A percentile compares a stretch with the other conserved stretches of the same genome.
Evolutionary conservation across 345 rosid genomes (phyloP).

Genomic region (Sapria himalayana): DNA sequence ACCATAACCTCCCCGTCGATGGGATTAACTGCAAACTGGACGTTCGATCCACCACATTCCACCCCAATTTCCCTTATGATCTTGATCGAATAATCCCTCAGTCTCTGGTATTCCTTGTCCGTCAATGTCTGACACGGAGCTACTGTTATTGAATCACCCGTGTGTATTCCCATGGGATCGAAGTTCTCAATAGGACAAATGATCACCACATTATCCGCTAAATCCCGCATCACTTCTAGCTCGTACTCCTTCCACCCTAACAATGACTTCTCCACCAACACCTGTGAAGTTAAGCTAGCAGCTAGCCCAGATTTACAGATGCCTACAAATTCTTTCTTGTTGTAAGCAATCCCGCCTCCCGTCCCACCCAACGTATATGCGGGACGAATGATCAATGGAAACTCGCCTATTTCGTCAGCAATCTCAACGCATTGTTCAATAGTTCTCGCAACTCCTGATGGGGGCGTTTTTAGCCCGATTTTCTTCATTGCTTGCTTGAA

Average conservation of each 20-base stretch:
- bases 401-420: constrained; percentile 63
- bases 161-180: constrained; percentile 96
- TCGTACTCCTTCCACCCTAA: constrained; percentile 96
- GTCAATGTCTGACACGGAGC: constrained; percentile 97
- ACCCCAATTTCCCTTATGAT: constrained; percentile 96
- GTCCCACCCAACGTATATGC: constrained; percentile 93
- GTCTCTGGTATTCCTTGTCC: constrained; percentile 82
- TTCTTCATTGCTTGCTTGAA: constrained; percentile 80
- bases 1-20: constrained; percentile 95
- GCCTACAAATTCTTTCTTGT: constrained; percentile 70
- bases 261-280: constrained; percentile 86
- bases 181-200: constrained; percentile 93
- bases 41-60: constrained; percentile 98
- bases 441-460: constrained; percentile 76
- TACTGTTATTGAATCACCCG: constrained; percentile 93
- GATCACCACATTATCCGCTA: constrained; percentile 92
- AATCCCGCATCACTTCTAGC: constrained; percentile 94
- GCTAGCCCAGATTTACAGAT: constrained; percentile 75
- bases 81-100: constrained; percentile 76
- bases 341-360: constrained; percentile 93
- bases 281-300: constrained; percentile 73
- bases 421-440: constrained; percentile 61
- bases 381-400: constrained; percentile 88
- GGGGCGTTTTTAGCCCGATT: constrained; percentile 78
- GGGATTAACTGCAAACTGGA: constrained; percentile 91